A percentile compares a stretch with the other conserved stretches of the same genome.
phyloP scores from a whole-genome alignment of 169 alveolate genomes.

The Babesia bovis region DNA sequence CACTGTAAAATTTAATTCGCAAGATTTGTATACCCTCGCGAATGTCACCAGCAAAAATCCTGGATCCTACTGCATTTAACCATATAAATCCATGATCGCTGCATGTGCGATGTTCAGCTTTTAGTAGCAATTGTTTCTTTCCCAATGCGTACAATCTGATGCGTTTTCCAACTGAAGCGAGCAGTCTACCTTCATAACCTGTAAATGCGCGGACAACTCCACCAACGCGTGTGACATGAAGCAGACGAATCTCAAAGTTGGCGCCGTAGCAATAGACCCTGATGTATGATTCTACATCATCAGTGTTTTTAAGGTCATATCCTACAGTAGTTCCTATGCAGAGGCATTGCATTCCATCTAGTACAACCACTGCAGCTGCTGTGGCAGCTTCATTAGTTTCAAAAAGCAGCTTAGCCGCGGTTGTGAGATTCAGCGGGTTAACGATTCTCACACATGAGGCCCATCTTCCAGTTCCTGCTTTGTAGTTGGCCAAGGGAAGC shows the following conservation, averaged over 20 bases:
- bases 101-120: slow-evolving; percentile 90
- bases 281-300: slow-evolving; percentile 46
- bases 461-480: slow-evolving; percentile 93
- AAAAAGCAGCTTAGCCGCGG: slow-evolving; percentile 85
- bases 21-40: slow-evolving; percentile 92
- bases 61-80: slow-evolving; percentile 81
- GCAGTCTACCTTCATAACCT: slow-evolving; percentile 89
- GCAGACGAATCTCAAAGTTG: slow-evolving; percentile 71
- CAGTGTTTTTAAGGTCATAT: slow-evolving; percentile 38
- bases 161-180: slow-evolving; percentile 91
- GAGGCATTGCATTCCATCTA: slow-evolving; percentile 85
- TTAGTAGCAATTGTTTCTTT: slow-evolving; percentile 92
- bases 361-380: slow-evolving; percentile 83
- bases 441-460: slow-evolving; percentile 90
- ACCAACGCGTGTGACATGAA: slow-evolving; percentile 88
- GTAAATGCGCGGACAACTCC: slow-evolving; percentile 90
- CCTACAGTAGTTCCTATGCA: slow-evolving; percentile 90
- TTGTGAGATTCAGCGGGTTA: slow-evolving; percentile 78
- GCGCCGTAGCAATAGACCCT: slow-evolving; percentile 76
- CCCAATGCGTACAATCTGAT: slow-evolving; percentile 96
- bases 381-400: slow-evolving; percentile 94
- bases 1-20: slow-evolving; percentile 75
- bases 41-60: slow-evolving; percentile 93
- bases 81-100: slow-evolving; percentile 73
- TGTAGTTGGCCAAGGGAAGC: slow-evolving; percentile 83